Evolutionary conservation across 2,329 filamentous ascomycete genomes (phyloP).

Genomic region (Shiraia sp.): DNA sequence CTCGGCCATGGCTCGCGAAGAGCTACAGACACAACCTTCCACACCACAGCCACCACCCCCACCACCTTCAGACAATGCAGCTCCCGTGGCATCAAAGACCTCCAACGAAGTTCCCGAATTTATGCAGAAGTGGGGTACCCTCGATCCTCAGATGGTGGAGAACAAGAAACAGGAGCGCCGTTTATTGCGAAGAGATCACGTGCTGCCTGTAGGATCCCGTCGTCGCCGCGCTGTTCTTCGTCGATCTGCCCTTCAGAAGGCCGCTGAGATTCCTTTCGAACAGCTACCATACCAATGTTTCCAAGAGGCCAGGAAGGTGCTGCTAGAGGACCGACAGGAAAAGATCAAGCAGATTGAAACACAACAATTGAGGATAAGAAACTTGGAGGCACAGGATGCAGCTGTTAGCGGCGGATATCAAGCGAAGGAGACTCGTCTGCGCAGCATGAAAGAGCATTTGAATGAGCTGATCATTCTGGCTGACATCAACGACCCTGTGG

Average conservation of each 20-base stretch:
- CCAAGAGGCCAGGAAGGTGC: conserved; percentile 86
- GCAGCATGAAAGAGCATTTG: conserved; percentile 71
- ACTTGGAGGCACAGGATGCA: conserved; percentile 63
- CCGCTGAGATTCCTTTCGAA: conserved; percentile 78
- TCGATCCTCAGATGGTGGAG: conserved; percentile 40
- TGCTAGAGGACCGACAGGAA: conserved; percentile 77
- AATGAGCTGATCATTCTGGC: conserved; percentile 84
- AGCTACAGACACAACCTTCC: conserved; percentile 44
- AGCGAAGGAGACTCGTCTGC: conserved; percentile 68
- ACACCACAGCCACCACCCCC: conserved; percentile 21
- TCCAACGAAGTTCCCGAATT: conserved; percentile 28
- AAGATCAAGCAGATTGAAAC: conserved; percentile 75
- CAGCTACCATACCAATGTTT: conserved; percentile 97
- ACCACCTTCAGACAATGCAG: conserved; percentile 16
- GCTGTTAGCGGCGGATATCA: conserved; percentile 64
- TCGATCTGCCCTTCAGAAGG: conserved; percentile 52
- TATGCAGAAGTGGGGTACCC: conserved; percentile 41
- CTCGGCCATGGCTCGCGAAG: conserved; percentile 49
- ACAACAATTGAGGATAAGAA: conserved; percentile 70
- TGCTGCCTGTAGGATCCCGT: conserved; percentile 78
- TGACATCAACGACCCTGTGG: conserved; percentile 91
- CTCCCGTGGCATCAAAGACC: conserved; percentile 13
- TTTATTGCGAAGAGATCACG: conserved; percentile 66
- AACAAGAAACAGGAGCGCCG: conserved; percentile 62
- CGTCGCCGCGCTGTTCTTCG: conserved; percentile 66